Conservation (phyloP, 2,329 filamentous ascomycete species). For the Penicillium sp. region DNA sequence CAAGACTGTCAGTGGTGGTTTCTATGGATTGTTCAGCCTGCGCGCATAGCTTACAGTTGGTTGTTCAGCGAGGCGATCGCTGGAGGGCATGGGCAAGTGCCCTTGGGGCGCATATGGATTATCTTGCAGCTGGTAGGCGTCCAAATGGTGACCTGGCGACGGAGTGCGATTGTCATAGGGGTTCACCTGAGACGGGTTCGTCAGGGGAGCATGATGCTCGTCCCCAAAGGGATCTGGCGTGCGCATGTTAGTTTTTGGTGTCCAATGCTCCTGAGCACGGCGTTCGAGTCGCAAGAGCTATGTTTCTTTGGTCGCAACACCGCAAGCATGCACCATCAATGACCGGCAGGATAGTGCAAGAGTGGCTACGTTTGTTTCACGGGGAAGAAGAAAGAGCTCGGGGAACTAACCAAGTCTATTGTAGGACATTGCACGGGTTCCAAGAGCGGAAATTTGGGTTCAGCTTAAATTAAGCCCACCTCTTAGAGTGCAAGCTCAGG, state of each 20-base stretch:
- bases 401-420: constrained; percentile 67
- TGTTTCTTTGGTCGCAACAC: not conserved
- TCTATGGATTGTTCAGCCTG: not conserved
- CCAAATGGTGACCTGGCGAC: constrained; percentile 72
- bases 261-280: not conserved
- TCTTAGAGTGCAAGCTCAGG: constrained; percentile 17
- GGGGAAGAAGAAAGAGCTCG: constrained; percentile 8
- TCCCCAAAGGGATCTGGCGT: constrained; percentile 44
- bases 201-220: constrained; percentile 39
- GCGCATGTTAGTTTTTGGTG: constrained; percentile 20
- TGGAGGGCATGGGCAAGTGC: constrained; percentile 68
- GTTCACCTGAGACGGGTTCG: constrained; percentile 55
- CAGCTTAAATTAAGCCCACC: constrained; percentile 23
- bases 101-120: constrained; percentile 62
- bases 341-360: constrained; percentile 8
- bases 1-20: not conserved
- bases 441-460: constrained; percentile 20
- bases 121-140: constrained; percentile 81
- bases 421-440: constrained; percentile 56
- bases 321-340: constrained; percentile 7
- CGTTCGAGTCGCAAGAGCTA: not conserved
- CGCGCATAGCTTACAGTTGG: constrained; percentile 67
- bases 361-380: not conserved
- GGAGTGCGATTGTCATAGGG: constrained; percentile 58
- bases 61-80: constrained; percentile 78